A percentile compares a stretch with the other conserved stretches of the same genome.
Evolutionary conservation across 495 filamentous ascomycete species (phyloP).

Genomic region (Gamarada debralockiae): DNA sequence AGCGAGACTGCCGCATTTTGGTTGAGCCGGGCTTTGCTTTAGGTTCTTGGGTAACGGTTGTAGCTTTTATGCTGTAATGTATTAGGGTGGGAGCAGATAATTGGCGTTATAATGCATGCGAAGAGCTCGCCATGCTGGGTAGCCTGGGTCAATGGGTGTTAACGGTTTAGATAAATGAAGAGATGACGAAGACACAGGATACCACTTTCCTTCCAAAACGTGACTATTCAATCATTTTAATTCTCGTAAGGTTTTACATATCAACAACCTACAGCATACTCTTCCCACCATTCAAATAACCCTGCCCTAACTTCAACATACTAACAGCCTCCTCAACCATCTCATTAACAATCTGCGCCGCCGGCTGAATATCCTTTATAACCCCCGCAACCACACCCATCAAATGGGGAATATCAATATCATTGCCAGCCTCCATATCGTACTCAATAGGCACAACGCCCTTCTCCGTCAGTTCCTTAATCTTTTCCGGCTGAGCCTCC

Average conservation of each 20-base stretch:
- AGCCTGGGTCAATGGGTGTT: constrained; percentile 1
- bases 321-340: constrained; percentile 80
- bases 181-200: not conserved
- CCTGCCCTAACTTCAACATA: constrained; percentile 54
- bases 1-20: constrained; percentile 24
- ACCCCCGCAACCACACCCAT: constrained; percentile 92
- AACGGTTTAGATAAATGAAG: not conserved
- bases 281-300: constrained; percentile 39
- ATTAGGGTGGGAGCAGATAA: constrained; percentile 7
- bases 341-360: constrained; percentile 73
- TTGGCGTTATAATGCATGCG: constrained; percentile 28
- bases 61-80: not conserved
- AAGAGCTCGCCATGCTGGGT: constrained; percentile 28
- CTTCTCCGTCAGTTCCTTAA: constrained; percentile 63
- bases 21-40: constrained; percentile 2
- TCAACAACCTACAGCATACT: constrained; percentile 37
- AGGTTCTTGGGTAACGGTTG: not conserved
- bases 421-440: constrained; percentile 72
- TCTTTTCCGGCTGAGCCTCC: constrained; percentile 69
- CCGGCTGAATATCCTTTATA: constrained; percentile 71
- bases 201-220: not conserved
- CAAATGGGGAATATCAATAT: constrained; percentile 78
- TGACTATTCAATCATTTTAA: too few species aligned
- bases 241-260: too few species aligned
- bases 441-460: constrained; percentile 76